These are phyloP conservation scores for Aspergillus puulaauensis DNA, from an alignment of 2,329 filamentous ascomycete species.

Conservation along the genomic window DNA sequence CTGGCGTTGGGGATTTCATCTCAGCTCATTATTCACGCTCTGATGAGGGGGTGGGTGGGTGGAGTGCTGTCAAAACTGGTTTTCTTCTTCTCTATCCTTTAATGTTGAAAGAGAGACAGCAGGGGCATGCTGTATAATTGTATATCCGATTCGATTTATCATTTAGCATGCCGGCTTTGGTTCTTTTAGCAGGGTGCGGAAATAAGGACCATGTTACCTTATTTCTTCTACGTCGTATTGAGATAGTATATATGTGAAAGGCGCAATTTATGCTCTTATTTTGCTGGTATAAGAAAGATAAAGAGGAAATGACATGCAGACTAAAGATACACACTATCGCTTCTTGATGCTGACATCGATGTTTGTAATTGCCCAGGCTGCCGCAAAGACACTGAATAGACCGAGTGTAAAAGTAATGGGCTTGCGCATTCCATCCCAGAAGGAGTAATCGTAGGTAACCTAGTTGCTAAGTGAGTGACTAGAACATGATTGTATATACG, in stretches of 20 bases:
- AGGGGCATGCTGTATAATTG: background rate
- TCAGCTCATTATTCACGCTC: background rate
- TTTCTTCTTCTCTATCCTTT: conserved; percentile 5
- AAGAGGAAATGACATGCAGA: background rate
- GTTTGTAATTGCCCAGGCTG: conserved; percentile 72
- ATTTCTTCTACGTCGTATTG: background rate
- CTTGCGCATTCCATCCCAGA: conserved; percentile 75
- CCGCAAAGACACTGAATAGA: conserved; percentile 70
- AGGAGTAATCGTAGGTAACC: conserved; percentile 82
- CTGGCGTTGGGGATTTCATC: background rate
- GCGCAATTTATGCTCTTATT: conserved; percentile 1
- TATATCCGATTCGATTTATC: background rate
- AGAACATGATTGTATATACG: background rate
- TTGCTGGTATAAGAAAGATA: conserved; percentile 5
- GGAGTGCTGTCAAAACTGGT: background rate
- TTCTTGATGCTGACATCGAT: conserved; percentile 78
- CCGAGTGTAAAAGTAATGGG: conserved; percentile 78
- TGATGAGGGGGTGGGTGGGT: background rate
- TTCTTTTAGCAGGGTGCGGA: background rate
- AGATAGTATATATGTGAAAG: background rate
- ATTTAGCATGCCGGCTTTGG: background rate
- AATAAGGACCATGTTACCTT: background rate
- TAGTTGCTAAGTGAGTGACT: conserved; percentile 20
- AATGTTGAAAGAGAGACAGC: background rate
- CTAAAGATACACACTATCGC: conserved; percentile 37